Evolutionary conservation across 148 eudicot species (phyloP).

Genomic region (Hydrangea macrophylla): DNA sequence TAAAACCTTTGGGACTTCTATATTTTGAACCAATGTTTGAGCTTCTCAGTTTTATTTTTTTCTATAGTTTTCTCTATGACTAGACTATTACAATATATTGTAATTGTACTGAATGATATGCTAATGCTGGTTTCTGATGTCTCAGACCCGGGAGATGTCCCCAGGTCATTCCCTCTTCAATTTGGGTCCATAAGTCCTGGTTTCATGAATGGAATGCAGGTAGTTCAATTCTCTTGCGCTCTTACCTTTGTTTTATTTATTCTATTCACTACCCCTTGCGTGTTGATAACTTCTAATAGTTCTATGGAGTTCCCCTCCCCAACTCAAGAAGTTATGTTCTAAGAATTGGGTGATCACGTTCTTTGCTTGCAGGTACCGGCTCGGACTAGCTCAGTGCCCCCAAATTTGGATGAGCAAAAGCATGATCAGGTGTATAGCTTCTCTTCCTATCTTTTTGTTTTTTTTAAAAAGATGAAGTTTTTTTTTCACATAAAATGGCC

Average conservation of each 20-base stretch:
- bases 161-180: slow-evolving; percentile 66
- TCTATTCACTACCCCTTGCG: background rate
- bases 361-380: slow-evolving; percentile 65
- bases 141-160: slow-evolving; percentile 46
- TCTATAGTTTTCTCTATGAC: background rate
- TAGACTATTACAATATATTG: background rate
- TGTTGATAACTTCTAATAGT: background rate
- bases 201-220: slow-evolving; percentile 81
- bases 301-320: background rate
- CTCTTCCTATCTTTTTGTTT: background rate
- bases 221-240: slow-evolving; percentile 17
- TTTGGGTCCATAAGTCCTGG: slow-evolving; percentile 88
- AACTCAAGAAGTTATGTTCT: background rate
- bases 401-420: slow-evolving; percentile 84
- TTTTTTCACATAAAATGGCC: no score
- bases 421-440: slow-evolving; percentile 57
- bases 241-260: background rate
- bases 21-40: background rate
- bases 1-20: background rate
- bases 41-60: background rate
- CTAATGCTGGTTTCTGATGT: slow-evolving; percentile 10
- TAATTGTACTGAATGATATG: background rate
- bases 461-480: background rate
- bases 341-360: background rate
- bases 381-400: slow-evolving; percentile 90